Percentiles rank a stretch among this genome's conserved stretches.
These are phyloP conservation scores for Beta macrorhiza DNA, from an alignment of 179 eudicot genomes.

Conservation along the genomic window DNA sequence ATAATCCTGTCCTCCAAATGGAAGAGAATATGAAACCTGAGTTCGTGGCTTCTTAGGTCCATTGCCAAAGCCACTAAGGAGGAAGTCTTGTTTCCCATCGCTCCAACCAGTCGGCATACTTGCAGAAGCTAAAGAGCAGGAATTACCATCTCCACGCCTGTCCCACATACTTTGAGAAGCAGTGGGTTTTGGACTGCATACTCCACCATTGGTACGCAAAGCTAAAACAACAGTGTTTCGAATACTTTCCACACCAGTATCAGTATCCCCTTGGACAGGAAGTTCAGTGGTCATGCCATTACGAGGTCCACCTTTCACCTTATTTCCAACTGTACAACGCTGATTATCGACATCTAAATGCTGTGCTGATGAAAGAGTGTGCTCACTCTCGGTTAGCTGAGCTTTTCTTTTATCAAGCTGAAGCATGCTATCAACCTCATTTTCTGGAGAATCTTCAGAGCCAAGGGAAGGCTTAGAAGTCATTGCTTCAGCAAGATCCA, in stretches of 20 bases:
- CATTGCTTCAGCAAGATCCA: slow-evolving; percentile 24
- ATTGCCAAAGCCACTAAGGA: slow-evolving; percentile 47
- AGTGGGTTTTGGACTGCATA: slow-evolving; percentile 36
- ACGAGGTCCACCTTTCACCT: slow-evolving; percentile 30
- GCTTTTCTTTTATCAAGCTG: slow-evolving; percentile 26
- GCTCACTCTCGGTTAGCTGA: not conserved
- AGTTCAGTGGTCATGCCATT: slow-evolving; percentile 49
- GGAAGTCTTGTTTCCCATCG: slow-evolving; percentile 47
- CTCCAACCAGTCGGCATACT: slow-evolving; percentile 39
- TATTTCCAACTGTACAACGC: slow-evolving; percentile 26
- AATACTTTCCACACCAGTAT: slow-evolving; percentile 16
- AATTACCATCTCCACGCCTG: slow-evolving; percentile 33
- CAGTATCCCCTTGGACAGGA: slow-evolving; percentile 36
- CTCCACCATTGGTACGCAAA: slow-evolving; percentile 36
- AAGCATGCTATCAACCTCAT: slow-evolving; percentile 16
- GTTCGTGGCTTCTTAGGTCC: slow-evolving; percentile 89
- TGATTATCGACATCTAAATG: slow-evolving; percentile 22
- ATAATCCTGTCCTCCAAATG: slow-evolving; percentile 51
- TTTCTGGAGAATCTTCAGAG: slow-evolving; percentile 22
- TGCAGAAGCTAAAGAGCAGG: slow-evolving; percentile 39
- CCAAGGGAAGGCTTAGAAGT: slow-evolving; percentile 21
- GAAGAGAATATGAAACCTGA: slow-evolving; percentile 77
- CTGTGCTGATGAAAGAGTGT: slow-evolving; percentile 18
- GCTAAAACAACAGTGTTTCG: slow-evolving; percentile 32
- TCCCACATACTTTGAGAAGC: slow-evolving; percentile 44